Evolutionary conservation across 2,329 filamentous ascomycete genomes (phyloP).

Genomic region (Monosporascus ibericus): DNA sequence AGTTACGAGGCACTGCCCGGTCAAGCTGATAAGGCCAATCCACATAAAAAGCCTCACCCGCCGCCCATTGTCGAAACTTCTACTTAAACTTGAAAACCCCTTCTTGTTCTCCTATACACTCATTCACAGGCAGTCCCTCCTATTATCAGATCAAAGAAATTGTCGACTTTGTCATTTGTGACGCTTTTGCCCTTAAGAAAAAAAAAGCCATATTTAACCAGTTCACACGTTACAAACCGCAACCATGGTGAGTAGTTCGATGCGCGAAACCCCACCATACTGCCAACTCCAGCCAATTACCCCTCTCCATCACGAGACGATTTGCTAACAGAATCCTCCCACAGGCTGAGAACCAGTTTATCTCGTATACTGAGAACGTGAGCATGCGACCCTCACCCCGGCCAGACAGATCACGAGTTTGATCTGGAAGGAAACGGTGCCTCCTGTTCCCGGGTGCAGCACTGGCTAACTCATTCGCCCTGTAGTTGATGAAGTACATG

Average conservation of each 20-base stretch:
- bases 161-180: conserved; percentile 1
- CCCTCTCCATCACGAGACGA: conserved; percentile 24
- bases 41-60: background rate
- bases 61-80: background rate
- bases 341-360: conserved; percentile 33
- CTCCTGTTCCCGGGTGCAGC: background rate
- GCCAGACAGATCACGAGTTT: background rate
- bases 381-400: conserved; percentile 14
- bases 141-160: conserved; percentile 1
- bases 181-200: background rate
- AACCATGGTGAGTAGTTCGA: conserved; percentile 21
- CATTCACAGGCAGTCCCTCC: background rate
- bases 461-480: conserved; percentile 11
- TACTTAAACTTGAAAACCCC: background rate
- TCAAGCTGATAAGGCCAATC: background rate
- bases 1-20: background rate
- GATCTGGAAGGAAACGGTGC: background rate
- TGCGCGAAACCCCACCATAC: conserved; percentile 18
- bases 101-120: background rate
- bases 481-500: conserved; percentile 86
- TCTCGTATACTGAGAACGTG: conserved; percentile 28
- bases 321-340: conserved; percentile 27
- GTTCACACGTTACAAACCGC: conserved; percentile 14
- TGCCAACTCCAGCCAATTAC: conserved; percentile 21
- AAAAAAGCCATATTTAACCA: conserved; percentile 4